A percentile compares a stretch with the other conserved stretches of the same genome.
Evolutionary conservation across 129 eudicot genomes (phyloP).

Genomic region (Artemisia tridentata): DNA sequence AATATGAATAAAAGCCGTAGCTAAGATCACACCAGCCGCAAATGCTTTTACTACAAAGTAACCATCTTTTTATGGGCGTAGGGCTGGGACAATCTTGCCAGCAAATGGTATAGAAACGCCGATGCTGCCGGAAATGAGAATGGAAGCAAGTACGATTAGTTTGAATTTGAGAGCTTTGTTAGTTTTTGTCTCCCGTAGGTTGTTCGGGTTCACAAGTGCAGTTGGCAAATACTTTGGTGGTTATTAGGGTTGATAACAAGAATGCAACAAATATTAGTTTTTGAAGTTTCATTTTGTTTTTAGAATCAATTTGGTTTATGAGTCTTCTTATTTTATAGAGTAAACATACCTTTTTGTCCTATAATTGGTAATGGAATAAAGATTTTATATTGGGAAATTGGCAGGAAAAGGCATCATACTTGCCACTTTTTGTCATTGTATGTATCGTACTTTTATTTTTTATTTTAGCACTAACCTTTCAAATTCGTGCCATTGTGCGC

Average conservation of each 20-base stretch:
- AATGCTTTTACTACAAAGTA: constrained; percentile 52
- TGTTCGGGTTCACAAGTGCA: constrained; percentile 35
- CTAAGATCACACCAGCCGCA: constrained; percentile 55
- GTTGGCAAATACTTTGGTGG: constrained; percentile 23
- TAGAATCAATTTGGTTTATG: neutral
- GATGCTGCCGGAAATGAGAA: constrained; percentile 38
- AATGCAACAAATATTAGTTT: neutral
- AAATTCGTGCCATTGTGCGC: too few species aligned
- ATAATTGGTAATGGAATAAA: too few species aligned
- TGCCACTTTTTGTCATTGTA: too few species aligned
- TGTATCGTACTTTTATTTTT: too few species aligned
- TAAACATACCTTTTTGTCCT: too few species aligned
- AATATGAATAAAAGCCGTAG: constrained; percentile 50
- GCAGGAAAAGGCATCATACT: too few species aligned
- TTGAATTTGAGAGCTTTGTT: constrained; percentile 41
- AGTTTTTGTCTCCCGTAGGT: constrained; percentile 19
- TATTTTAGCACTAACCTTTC: too few species aligned
- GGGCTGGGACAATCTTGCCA: constrained; percentile 34
- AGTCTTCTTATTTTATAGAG: neutral
- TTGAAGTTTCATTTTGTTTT: constrained; percentile 14
- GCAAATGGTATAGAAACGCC: constrained; percentile 45
- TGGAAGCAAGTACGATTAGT: constrained; percentile 40
- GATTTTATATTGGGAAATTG: too few species aligned
- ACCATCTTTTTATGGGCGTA: constrained; percentile 38
- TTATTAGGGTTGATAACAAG: constrained; percentile 17